Evolutionary conservation across 192 early-diverging fungal genomes (phyloP), one percentile per base, ranked within the genome.

Genomic region (Mortierella claussenii): DNA sequence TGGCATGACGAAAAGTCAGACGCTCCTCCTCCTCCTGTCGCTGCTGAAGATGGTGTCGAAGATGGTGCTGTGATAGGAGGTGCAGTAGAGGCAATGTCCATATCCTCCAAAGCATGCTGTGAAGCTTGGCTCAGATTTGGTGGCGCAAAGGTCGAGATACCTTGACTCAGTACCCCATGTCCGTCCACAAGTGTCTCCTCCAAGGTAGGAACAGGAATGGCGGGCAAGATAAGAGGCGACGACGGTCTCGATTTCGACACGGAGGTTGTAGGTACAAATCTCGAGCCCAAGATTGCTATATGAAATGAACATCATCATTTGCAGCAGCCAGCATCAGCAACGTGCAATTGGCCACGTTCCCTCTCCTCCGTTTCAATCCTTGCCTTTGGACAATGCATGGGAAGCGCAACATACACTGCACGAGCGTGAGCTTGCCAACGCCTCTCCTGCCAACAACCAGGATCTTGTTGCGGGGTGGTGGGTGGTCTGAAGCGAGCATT

Each of bases 401-500:
- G 46, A 30, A 33, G 31, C 47, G 40, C n/a, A 21, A 43, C 21
- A 46, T 85, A 89, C 87, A 70, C 69, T 86, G 82, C 13, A 89
- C 80, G 32, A 88, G 47, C 17, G 78, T 76, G 8, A 83, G 60
- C 34, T 87, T 88, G 11, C 75, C 80, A 12, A 81, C 83, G 24
- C 83, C 83, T 20, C 68, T 65, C 21, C 69, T 80, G 55, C 88
- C 85, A 45, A 84, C 80, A 28, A 88, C 82, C 18, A 89, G 74
- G 37, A 89, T 88, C 65, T 87, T 89, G 78, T 88, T 82, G 60
- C 81, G 81, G n/a, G 71, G 51, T 21, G 46, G 55, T 21, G 46
- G 55, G 32, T 44, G 66, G 44, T 61, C 58, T 6, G 58, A 51
- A 2, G 44, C 26, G 20, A 62, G 43, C 56, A 60, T 75, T 44